A percentile compares a stretch with the other conserved stretches of the same genome.
These are phyloP conservation scores for Usnea hakonensis DNA, from an alignment of 495 filamentous ascomycete species.

Conservation along the genomic window DNA sequence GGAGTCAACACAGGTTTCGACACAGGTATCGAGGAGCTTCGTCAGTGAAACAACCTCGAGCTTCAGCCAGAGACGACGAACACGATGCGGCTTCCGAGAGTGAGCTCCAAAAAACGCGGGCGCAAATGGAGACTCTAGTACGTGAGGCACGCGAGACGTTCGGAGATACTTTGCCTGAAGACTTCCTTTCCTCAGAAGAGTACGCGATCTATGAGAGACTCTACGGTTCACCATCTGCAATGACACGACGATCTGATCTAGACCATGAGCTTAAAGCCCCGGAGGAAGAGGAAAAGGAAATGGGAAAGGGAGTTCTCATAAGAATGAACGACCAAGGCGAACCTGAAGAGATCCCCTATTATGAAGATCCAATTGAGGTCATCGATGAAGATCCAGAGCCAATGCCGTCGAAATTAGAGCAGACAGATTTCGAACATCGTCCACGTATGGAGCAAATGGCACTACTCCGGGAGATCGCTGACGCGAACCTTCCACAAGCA, in stretches of 20 bases:
- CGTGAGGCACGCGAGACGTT: slow-evolving; percentile 63
- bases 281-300: slow-evolving; percentile 30
- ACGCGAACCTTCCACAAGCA: slow-evolving; percentile 33
- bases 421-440: slow-evolving; percentile 14
- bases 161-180: slow-evolving; percentile 70
- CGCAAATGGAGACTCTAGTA: slow-evolving; percentile 51
- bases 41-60: neutral
- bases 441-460: slow-evolving; percentile 30
- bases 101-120: neutral
- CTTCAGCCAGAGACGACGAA: slow-evolving; percentile 7
- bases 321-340: slow-evolving; percentile 52
- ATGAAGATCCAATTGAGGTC: slow-evolving; percentile 27
- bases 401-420: slow-evolving; percentile 3
- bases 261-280: slow-evolving; percentile 33
- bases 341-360: slow-evolving; percentile 48
- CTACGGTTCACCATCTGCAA: slow-evolving; percentile 61
- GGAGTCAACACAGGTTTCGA: neutral
- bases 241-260: slow-evolving; percentile 54
- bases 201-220: slow-evolving; percentile 68
- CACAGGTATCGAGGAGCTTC: too few species aligned
- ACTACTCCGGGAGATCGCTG: slow-evolving; percentile 40
- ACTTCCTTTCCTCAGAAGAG: slow-evolving; percentile 60
- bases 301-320: slow-evolving; percentile 38
- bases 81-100: neutral
- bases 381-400: slow-evolving; percentile 20